Base-by-base conservation (phyloP, 1,284 basidiomycete species). In the Rhodotorula sp. region DNA sequence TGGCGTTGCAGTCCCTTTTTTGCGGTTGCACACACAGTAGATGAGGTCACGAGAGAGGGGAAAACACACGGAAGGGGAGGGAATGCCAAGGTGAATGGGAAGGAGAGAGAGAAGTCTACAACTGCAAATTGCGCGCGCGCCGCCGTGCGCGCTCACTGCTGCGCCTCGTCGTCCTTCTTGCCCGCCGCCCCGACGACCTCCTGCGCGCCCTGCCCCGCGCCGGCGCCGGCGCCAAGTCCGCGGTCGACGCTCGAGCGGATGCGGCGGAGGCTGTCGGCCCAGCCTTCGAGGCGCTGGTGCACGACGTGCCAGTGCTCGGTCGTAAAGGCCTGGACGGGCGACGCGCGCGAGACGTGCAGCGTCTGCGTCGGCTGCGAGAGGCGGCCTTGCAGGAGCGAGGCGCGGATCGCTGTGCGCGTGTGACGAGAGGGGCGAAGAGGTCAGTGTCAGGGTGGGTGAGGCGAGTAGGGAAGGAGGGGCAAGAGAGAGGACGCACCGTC, bases 231-330 rank as follows among this genome's bases (percentile, higher is more conserved):
- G 3, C 69, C 58, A 41, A 76, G 49, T 19, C 71, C 77, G 44
- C 66, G 67, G n/a, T 70, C 85, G 63, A 92, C 86, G 52, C 90
- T 87, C 48, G 90, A 89, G 68, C 90, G 82, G 53, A 92, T 87
- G 67, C 86, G 83, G 17, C 85, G 84, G 55, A 92, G 83, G 34
- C 89, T 88, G 0, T 86, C 80, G 81, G 93, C 92, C 93, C 93
- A 97, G 59, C 89, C 87, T 25, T 87, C 79, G 45, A 97, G 82
- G 49, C 92, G 86, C 80, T 88, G 88, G 82, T 93, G 91, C 56
- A 97, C 86, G 34, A 87, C 84, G 80, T 89, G 86, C 93, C 93
- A 97, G 79, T 96, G 95, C 45, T 87, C 85, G 67, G 91, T 88
- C 13, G 59, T n/a, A 17, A 41, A 27, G 14, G 54, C 16, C 17